Percentiles rank a stretch among this genome's conserved stretches.
Conservation (phyloP, 2,329 filamentous ascomycete genomes). For the Calonectria honghensis region DNA sequence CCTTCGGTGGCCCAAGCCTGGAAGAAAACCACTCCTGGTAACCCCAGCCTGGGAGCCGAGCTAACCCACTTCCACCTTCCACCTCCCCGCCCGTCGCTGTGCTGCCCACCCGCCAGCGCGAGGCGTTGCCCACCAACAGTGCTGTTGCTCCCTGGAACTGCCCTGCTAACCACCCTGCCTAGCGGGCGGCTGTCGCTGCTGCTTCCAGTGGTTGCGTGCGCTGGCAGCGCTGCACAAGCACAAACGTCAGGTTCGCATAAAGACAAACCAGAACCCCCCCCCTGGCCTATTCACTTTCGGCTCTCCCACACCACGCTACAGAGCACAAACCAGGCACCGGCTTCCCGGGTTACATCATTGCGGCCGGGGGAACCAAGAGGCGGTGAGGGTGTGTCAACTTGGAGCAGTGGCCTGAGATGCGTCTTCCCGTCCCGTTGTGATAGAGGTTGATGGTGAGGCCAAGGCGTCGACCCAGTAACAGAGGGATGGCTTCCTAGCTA, state of each 20-base stretch:
- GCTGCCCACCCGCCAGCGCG: conserved; percentile 22
- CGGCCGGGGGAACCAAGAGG: conserved; percentile 49
- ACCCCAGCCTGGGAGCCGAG: conserved; percentile 5
- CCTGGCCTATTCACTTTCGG: conserved; percentile 29
- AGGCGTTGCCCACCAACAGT: conserved; percentile 34
- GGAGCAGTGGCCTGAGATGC: conserved; percentile 48
- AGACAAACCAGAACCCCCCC: conserved; percentile 39
- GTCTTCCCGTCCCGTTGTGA: conserved; percentile 46
- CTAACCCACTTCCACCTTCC: conserved; percentile 24
- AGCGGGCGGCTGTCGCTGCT: conserved; percentile 17
- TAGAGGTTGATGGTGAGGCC: conserved; percentile 42
- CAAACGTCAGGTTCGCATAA: conserved; percentile 54
- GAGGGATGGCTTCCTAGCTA: conserved; percentile 1
- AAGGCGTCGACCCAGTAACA: conserved; percentile 54
- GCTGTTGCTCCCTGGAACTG: conserved; percentile 36
- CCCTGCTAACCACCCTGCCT: conserved; percentile 18
- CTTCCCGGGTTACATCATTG: conserved; percentile 54
- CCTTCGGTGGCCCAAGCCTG: conserved; percentile 17
- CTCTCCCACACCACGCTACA: conserved; percentile 32
- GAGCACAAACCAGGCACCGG: conserved; percentile 45
- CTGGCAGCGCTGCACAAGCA: conserved; percentile 47
- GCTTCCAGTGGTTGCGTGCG: conserved; percentile 9
- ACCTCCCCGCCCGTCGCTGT: conserved; percentile 22
- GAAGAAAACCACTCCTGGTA: conserved; percentile 25
- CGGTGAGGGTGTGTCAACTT: conserved; percentile 53